A percentile compares a stretch with the other conserved stretches of the same genome.
Evolutionary conservation across 2,329 filamentous ascomycete genomes (phyloP).

Genomic region (Fusarium sp.): DNA sequence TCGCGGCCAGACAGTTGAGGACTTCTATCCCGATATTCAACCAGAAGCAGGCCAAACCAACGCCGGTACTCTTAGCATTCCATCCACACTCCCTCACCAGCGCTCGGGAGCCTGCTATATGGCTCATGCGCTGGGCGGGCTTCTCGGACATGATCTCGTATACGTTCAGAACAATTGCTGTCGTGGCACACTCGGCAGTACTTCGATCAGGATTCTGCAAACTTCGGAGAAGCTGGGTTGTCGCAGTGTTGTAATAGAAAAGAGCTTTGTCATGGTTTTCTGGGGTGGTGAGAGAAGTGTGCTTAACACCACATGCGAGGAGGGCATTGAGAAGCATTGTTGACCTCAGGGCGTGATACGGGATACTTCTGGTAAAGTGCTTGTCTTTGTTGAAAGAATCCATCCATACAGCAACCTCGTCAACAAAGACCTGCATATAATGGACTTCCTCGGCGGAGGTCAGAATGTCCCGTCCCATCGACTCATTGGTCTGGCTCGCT

Average conservation of each 20-base stretch:
- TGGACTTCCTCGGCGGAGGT: constrained; percentile 82
- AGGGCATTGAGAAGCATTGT: constrained; percentile 92
- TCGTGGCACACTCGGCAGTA: constrained; percentile 86
- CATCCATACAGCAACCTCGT: constrained; percentile 95
- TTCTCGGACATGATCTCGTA: constrained; percentile 94
- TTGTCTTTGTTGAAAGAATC: constrained; percentile 89
- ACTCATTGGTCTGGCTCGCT: constrained; percentile 3
- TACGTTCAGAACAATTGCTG: constrained; percentile 89
- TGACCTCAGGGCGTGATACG: constrained; percentile 84
- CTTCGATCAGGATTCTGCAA: constrained; percentile 89
- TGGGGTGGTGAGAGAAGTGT: constrained; percentile 79
- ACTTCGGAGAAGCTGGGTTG: constrained; percentile 80
- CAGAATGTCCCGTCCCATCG: constrained; percentile 71
- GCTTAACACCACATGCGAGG: constrained; percentile 88
- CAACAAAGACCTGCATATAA: constrained; percentile 94
- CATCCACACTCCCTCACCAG: constrained; percentile 92
- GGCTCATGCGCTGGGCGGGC: constrained; percentile 85
- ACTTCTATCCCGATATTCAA: constrained; percentile 92
- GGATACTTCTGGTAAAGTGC: constrained; percentile 88
- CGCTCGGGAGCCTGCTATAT: constrained; percentile 87
- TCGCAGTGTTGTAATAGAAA: constrained; percentile 89
- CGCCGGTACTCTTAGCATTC: constrained; percentile 83
- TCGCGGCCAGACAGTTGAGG: constrained; percentile 88
- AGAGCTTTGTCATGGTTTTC: constrained; percentile 84
- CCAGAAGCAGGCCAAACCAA: constrained; percentile 94